Evolutionary conservation across 2,329 filamentous ascomycete genomes (phyloP).

Genomic region (Xylariaceae sp.): DNA sequence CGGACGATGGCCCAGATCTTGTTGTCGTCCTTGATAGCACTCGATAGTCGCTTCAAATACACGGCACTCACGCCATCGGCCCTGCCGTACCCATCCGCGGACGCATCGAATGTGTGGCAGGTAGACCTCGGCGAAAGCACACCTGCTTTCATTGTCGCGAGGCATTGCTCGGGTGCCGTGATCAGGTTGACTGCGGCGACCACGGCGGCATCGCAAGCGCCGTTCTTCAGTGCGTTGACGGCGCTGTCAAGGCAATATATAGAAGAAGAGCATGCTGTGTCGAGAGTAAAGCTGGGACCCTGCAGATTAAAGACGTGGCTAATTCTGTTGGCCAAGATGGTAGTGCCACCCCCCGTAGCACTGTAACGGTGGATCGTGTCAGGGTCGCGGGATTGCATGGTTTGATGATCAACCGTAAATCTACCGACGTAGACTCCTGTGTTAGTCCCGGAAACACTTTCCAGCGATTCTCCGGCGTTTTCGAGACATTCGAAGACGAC

Average conservation of each 20-base stretch:
- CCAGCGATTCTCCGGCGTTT: slow-evolving; percentile 22
- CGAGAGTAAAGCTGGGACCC: slow-evolving; percentile 37
- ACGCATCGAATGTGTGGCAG: slow-evolving; percentile 49
- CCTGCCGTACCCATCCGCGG: slow-evolving; percentile 58
- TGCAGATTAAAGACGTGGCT: slow-evolving; percentile 42
- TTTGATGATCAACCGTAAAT: slow-evolving; percentile 34
- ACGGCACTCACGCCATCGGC: slow-evolving; percentile 56
- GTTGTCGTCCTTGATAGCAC: slow-evolving; percentile 45
- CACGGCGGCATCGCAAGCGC: slow-evolving; percentile 35
- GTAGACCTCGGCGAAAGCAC: slow-evolving; percentile 47
- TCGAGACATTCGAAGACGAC: slow-evolving; percentile 43
- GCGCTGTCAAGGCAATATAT: slow-evolving; percentile 36
- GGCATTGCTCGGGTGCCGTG: slow-evolving; percentile 28
- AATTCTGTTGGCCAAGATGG: slow-evolving; percentile 42
- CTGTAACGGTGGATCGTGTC: slow-evolving; percentile 36
- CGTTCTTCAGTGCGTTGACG: slow-evolving; percentile 15
- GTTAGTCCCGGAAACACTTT: slow-evolving; percentile 15
- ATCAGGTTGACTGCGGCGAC: slow-evolving; percentile 38
- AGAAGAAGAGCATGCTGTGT: slow-evolving; percentile 45
- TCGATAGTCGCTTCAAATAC: slow-evolving; percentile 51
- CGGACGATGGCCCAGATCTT: slow-evolving; percentile 28
- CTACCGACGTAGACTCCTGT: slow-evolving; percentile 37
- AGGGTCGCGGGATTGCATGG: slow-evolving; percentile 29
- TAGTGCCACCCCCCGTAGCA: slow-evolving; percentile 36
- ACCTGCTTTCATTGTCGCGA: slow-evolving; percentile 31